Base-by-base conservation (phyloP, 345 rosid genomes). In the Lagerstroemia speciosa region DNA sequence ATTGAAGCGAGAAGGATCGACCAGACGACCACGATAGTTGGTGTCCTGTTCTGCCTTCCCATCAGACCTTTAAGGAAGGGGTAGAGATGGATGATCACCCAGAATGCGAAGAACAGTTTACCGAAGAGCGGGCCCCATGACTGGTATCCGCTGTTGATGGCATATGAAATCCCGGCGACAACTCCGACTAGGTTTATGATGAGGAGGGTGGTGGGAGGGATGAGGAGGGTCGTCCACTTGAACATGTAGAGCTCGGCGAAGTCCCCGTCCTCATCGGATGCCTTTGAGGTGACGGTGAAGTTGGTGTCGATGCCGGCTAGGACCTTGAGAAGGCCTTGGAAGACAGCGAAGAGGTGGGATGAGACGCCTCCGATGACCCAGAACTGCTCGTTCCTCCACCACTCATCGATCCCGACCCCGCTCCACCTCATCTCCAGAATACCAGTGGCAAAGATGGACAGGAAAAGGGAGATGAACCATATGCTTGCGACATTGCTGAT, bases 351-450 rank as follows among this genome's bases (percentile, higher is more conserved):
- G 31, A 91, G 86, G 73, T 91, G 97, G 29, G 96, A 70, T 5
- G 97, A 91, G 63, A 91, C 96, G 62, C 97, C 97, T 69, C 97
- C 97, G 20, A 91, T 91, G 40, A 91, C 97, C 97, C 97, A 91
- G 77, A 91, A 91, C 76, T 91, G 97, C 73, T 91, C 97, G 52
- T 91, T 91, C 77, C 97, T 86, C 97, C 97, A 91, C 97, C 97
- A 91, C 65, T 91, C 97, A 30, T 91, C 97, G 8, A 89, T 91
- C 34, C 97, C 92, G 26, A 91, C 97, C 4, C 96, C 96, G 61
- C 97, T 87, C 97, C 97, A 91, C 69, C 96, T 84, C 96, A 91
- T 89, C 75, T 91, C 97, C 2, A 91, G 74, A 10, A 91, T 87
- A 74, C 97, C 97, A 43, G 97, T 91, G 2, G 93, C 97, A 26